Base-by-base conservation (phyloP, 768 basidiomycete genomes). In the Hygrocybe coccinea region DNA sequence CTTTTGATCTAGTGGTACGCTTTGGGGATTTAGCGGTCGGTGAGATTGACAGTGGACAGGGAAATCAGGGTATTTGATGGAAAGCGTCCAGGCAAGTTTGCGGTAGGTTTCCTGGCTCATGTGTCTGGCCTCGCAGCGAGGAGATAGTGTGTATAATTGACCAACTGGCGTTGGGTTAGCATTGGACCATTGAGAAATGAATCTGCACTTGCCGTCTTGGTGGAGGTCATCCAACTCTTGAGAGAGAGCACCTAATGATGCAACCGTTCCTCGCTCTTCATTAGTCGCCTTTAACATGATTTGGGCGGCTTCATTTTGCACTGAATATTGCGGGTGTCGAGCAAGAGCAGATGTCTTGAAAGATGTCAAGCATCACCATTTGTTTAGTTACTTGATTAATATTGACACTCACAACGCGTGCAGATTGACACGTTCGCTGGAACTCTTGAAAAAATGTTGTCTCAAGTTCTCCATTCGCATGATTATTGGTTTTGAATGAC, bases 401-500 rank as follows among this genome's bases (percentile, higher is more conserved):
- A 29, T 29, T 29, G 19, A 22, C 24, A 25, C 47, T 33, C 33
- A 49, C 33, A 25, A 46, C 45, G n/a, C 24, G 24, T 21, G 19
- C 12, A 14, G 45, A 46, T 25, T 49, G 21, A 25, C 47, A 49
- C 14, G 9, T 49, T 12, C 29, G 33, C 29, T 49, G 33, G 25
- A 49, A 49, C 14, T 49, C 47, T 29, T 34, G 47, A 19, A 49
- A 49, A 25, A 49, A 49, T 34, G 47, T 29, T 43, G 52, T 54
- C 17, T 45, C 52, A 10, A 54, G 29, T 29, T 54, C 71, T 0
- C 66, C 62, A 4, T 22, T 22, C 11, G 39, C 57, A 39, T 69
- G 71, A 43, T 73, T 72, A 35, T 65, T 67, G 0, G 71, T 71
- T 37, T 67, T 67, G 59, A 66, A 72, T 3, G 60, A 60, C 59